phyloP scores from a whole-genome alignment of 495 filamentous ascomycete species.

The Cladorrhinum samala region DNA sequence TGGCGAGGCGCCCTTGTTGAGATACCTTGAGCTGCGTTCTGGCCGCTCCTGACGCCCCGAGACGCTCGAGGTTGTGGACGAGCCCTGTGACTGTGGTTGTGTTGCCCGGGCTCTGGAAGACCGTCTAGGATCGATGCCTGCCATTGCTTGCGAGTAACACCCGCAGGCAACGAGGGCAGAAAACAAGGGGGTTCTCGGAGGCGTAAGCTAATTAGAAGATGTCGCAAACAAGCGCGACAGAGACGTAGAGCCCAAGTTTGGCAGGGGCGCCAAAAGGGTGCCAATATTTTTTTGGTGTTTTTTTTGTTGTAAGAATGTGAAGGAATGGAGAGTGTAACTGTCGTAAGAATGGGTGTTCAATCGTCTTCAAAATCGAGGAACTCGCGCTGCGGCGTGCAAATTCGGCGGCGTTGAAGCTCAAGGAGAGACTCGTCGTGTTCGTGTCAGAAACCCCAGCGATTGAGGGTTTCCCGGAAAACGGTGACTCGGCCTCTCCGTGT shows the following conservation, averaged over 20 bases:
- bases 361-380: too few relatives aligned
- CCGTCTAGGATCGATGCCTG: constrained; percentile 67
- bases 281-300: too few relatives aligned
- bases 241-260: too few relatives aligned
- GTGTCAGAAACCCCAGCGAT: neutral
- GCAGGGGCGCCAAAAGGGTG: too few relatives aligned
- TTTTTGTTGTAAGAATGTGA: too few relatives aligned
- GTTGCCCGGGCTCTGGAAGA: constrained; percentile 84
- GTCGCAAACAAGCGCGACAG: neutral
- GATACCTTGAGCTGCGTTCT: constrained; percentile 64
- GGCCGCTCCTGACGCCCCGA: constrained; percentile 59
- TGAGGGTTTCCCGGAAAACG: neutral
- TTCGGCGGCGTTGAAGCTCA: neutral
- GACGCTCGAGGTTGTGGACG: constrained; percentile 65
- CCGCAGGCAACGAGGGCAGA: constrained; percentile 22
- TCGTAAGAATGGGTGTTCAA: too few relatives aligned
- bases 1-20: constrained; percentile 66
- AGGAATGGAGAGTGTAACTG: too few relatives aligned
- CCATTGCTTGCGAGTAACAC: constrained; percentile 39
- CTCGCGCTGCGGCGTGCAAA: too few relatives aligned
- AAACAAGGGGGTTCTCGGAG: constrained; percentile 8
- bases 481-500: neutral
- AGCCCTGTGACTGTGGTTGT: constrained; percentile 71
- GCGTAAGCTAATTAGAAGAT: neutral
- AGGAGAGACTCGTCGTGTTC: neutral